Evolutionary conservation across 2,329 filamentous ascomycete species (phyloP).

Genomic region (Mariannaea elegans): DNA sequence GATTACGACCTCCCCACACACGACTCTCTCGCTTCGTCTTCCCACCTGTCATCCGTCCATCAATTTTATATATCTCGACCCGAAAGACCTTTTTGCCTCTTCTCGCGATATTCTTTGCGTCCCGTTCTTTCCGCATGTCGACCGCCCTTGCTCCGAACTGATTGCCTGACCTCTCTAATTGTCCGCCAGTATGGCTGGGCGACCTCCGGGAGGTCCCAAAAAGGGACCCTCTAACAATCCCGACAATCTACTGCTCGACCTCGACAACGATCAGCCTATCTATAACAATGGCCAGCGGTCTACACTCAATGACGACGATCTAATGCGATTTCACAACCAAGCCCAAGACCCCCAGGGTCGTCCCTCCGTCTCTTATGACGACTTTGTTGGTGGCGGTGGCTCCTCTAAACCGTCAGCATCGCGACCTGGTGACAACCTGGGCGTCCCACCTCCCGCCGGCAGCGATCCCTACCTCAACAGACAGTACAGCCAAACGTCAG

Average conservation of each 20-base stretch:
- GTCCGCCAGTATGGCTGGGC: conserved; percentile 68
- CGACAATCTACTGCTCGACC: conserved; percentile 76
- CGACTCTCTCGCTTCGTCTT: conserved; percentile 3
- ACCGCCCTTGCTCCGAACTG: conserved; percentile 38
- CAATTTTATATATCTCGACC: neutral
- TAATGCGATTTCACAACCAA: conserved; percentile 78
- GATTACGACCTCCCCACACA: conserved; percentile 16
- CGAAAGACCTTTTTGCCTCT: neutral
- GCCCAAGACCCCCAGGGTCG: conserved; percentile 72
- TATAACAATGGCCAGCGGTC: conserved; percentile 82
- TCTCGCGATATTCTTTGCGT: conserved; percentile 15
- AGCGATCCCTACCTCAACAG: conserved; percentile 58
- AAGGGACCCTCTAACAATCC: conserved; percentile 58
- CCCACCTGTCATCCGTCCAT: neutral
- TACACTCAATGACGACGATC: conserved; percentile 81
- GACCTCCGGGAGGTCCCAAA: conserved; percentile 58
- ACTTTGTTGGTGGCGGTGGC: conserved; percentile 80
- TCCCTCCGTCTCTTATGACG: conserved; percentile 92
- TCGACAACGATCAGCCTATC: conserved; percentile 74
- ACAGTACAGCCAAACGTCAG: conserved; percentile 79
- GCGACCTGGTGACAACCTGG: conserved; percentile 48
- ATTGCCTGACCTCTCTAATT: conserved; percentile 45
- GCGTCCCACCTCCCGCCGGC: conserved; percentile 25
- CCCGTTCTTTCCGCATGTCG: conserved; percentile 45
- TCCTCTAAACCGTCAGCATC: conserved; percentile 48